Evolutionary conservation across 2,329 filamentous ascomycete genomes (phyloP), one percentile per base, ranked within the genome.

Genomic region (Apiospora kogelbergensis): DNA sequence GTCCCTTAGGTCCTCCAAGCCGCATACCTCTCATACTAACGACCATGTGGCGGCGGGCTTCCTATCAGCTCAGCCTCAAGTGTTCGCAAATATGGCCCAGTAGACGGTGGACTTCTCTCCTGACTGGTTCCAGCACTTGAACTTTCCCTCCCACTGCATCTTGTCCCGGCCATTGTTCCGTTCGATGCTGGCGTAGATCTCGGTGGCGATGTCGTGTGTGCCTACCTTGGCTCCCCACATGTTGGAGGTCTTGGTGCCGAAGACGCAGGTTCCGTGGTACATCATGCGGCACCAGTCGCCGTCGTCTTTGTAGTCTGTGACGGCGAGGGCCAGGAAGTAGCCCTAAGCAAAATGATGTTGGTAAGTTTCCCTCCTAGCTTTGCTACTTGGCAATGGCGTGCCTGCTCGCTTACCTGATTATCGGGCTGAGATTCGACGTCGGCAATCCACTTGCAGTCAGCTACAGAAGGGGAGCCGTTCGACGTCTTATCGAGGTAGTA

Each of bases 251-350:
- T 66, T 66, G 30, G 45, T 66, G 26, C 65, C 65, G 17, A 66
- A 66, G 65, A 37, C 65, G 26, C 65, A 66, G 30, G 65, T 66
- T 17, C 9, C 24, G 65, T 66, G 65, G 17, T 33, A 40, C 42
- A 33, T 33, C 33, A 66, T 45, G 15, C 65, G 41, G 65, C 65
- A 66, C 65, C 65, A 66, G 65, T 66, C 65, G 30, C 65, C 65
- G 44, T 66, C 53, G 42, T 45, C 44, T 3, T 5, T 6, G 24
- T 46, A 45, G 44, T 66, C 65, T 17, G 6, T 20, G 44, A 26
- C 64, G 17, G 26, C n/a, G 1, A 15, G 9, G 26, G 42, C 65
- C 30, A 33, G 3, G 17, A 45, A 66, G 24, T 48, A 66, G 4
- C 65, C 65, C 65, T 66, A 40, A 24, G 2, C 11, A 42, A 17